Conservation (phyloP, 176 grass and related monocot species). For the Bromus sterilis region DNA sequence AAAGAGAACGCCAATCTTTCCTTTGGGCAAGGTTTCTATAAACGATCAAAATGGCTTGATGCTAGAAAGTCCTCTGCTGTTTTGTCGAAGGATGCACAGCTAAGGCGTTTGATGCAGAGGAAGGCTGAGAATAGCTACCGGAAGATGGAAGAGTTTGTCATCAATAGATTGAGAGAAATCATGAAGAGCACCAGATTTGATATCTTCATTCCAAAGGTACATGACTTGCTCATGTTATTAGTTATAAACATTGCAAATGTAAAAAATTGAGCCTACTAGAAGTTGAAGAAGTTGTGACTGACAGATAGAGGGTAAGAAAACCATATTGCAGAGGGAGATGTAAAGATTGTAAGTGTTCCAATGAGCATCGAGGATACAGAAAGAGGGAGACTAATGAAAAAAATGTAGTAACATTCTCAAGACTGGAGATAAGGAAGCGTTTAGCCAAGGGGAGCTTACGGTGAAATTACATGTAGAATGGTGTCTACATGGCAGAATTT, state of each 20-base stretch:
- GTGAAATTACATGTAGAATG: not conserved
- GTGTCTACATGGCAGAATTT: not conserved
- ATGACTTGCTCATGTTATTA: not conserved
- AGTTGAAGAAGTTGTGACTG: not conserved
- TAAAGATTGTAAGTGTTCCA: not conserved
- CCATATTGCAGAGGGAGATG: not conserved
- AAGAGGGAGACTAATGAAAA: constrained; percentile 2
- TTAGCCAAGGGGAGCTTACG: not conserved
- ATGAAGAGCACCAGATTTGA: constrained; percentile 85
- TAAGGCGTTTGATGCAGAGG: constrained; percentile 89
- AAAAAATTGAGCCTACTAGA: not conserved
- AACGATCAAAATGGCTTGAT: constrained; percentile 90
- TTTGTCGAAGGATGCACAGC: constrained; percentile 94
- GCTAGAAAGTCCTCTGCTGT: constrained; percentile 85
- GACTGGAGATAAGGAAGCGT: not conserved
- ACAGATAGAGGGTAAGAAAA: not conserved
- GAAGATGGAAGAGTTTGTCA: constrained; percentile 78
- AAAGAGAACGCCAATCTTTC: constrained; percentile 49
- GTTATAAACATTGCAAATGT: not conserved
- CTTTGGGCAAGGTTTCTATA: constrained; percentile 94
- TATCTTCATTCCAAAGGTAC: constrained; percentile 81
- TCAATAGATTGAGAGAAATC: constrained; percentile 75
- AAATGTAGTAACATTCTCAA: not conserved
- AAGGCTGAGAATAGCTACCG: constrained; percentile 79
- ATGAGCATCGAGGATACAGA: not conserved